phyloP scores from a whole-genome alignment of 371 early-diverging fungal genomes.

The Coemansia sp. region DNA sequence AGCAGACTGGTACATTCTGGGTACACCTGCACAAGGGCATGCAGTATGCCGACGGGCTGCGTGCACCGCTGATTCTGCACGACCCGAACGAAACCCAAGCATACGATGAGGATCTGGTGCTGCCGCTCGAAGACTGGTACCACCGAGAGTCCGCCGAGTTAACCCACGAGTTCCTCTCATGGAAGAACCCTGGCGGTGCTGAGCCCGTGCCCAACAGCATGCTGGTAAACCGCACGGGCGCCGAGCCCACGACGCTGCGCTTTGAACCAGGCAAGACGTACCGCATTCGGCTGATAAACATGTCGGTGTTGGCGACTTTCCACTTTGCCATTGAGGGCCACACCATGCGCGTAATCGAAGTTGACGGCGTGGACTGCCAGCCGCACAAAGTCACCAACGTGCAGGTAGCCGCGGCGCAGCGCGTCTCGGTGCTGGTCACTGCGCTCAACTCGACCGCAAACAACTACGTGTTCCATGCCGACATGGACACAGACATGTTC shows the following conservation, averaged over 20 bases:
- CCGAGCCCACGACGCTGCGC: conserved; percentile 20
- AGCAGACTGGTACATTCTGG: conserved; percentile 35
- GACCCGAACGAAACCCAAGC: conserved; percentile 17
- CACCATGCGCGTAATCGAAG: conserved; percentile 70
- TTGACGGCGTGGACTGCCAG: conserved; percentile 70
- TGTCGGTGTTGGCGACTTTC: conserved; percentile 72
- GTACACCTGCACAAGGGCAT: conserved; percentile 25
- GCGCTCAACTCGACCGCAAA: conserved; percentile 52
- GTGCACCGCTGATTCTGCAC: conserved; percentile 25
- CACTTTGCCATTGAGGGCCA: conserved; percentile 76
- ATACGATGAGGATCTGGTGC: conserved; percentile 32
- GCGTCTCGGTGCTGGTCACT: conserved; percentile 66
- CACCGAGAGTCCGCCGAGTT: conserved; percentile 3
- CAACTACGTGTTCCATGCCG: conserved; percentile 26
- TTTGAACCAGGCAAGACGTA: conserved; percentile 75
- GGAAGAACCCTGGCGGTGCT: background rate
- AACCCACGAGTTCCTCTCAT: background rate
- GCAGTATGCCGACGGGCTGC: conserved; percentile 31
- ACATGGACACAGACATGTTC: background rate
- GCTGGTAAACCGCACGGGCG: conserved; percentile 32
- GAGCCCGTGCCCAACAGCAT: conserved; percentile 7
- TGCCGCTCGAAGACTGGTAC: conserved; percentile 31
- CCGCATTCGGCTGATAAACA: conserved; percentile 78
- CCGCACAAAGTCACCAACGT: conserved; percentile 58
- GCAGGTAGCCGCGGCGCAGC: conserved; percentile 64